Conservation (phyloP, 805 yeast species). For the Brettanomyces naardenensis region DNA sequence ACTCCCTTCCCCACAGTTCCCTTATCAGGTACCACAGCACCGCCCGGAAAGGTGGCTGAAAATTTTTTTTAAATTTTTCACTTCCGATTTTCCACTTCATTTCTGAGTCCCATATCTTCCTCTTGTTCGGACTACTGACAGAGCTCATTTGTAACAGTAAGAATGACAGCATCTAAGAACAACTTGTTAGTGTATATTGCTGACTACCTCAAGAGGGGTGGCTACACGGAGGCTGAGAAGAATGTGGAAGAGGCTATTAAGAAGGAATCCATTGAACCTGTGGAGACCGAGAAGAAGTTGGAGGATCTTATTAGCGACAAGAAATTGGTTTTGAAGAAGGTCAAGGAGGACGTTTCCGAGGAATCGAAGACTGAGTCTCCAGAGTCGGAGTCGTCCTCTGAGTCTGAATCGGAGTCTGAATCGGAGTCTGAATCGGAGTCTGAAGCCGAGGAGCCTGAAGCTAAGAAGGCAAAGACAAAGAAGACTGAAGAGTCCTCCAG, state of each 20-base stretch:
- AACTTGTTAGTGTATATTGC: conserved; percentile 14
- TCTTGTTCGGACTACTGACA: too few species aligned
- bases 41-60: too few species aligned
- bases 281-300: background rate
- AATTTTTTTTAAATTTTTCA: too few species aligned
- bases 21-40: too few species aligned
- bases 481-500: background rate
- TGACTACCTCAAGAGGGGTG: conserved; percentile 20
- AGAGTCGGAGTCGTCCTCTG: conserved; percentile 5
- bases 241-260: conserved; percentile 15
- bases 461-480: conserved; percentile 39
- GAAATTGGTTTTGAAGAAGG: conserved; percentile 3
- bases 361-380: conserved; percentile 8
- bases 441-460: conserved; percentile 21
- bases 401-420: conserved; percentile 10
- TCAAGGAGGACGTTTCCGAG: conserved; percentile 6
- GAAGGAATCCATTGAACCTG: conserved; percentile 6
- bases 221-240: conserved; percentile 14
- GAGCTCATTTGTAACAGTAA: too few species aligned
- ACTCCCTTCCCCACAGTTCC: too few species aligned
- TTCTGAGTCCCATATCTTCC: too few species aligned
- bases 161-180: too few species aligned
- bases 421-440: conserved; percentile 7
- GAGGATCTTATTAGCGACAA: conserved; percentile 1
- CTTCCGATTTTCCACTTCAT: too few species aligned